These are phyloP conservation scores for Russula olivacea DNA, from an alignment of 768 basidiomycete species.

Conservation along the genomic window DNA sequence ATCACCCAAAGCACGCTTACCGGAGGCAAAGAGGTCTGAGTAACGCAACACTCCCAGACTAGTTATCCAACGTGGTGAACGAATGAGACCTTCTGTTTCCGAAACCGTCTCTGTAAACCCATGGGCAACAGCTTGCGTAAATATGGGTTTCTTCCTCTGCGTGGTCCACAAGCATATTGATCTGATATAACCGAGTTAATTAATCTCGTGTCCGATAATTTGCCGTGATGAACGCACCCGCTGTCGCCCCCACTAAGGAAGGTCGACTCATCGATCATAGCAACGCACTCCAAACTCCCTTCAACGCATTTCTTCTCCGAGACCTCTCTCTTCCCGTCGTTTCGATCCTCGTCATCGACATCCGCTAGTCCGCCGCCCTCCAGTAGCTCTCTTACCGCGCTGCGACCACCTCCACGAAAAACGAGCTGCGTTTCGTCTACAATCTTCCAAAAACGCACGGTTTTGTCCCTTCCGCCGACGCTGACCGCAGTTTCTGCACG, in stretches of 20 bases:
- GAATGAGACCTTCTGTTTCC: slow-evolving; percentile 67
- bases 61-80: slow-evolving; percentile 88
- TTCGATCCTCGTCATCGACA: slow-evolving; percentile 46
- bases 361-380: slow-evolving; percentile 71
- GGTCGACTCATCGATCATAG: slow-evolving; percentile 92
- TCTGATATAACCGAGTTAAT: slow-evolving; percentile 54
- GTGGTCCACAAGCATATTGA: slow-evolving; percentile 92
- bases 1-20: slow-evolving; percentile 38
- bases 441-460: slow-evolving; percentile 93
- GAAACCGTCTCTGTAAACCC: slow-evolving; percentile 70
- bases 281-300: slow-evolving; percentile 86
- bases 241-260: slow-evolving; percentile 95
- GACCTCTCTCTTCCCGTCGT: slow-evolving; percentile 30
- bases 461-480: slow-evolving; percentile 87
- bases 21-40: slow-evolving; percentile 87
- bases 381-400: slow-evolving; percentile 68
- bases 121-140: slow-evolving; percentile 80
- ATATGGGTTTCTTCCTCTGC: slow-evolving; percentile 91
- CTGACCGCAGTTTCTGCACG: slow-evolving; percentile 81
- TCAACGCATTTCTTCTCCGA: slow-evolving; percentile 62
- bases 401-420: slow-evolving; percentile 91
- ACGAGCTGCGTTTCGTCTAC: slow-evolving; percentile 93
- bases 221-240: slow-evolving; percentile 54
- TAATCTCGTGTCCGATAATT: not conserved
- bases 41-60: slow-evolving; percentile 76